phyloP scores from a whole-genome alignment of 2,329 filamentous ascomycete species.

The Fusarium denticulatum region DNA sequence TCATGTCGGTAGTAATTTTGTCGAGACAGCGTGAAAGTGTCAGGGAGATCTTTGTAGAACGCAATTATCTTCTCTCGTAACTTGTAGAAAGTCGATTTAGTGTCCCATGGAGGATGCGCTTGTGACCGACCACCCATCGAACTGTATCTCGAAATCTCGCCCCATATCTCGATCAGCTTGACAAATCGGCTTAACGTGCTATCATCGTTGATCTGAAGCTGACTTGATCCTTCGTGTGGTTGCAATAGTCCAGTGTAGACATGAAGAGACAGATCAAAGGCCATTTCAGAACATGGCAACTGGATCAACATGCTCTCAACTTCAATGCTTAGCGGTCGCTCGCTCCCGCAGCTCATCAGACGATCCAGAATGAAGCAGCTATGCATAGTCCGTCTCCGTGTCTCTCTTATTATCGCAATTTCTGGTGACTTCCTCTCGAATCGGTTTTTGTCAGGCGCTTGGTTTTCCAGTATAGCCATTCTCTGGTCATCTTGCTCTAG shows the following conservation, averaged over 20 bases:
- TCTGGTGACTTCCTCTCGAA: background rate
- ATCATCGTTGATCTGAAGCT: slow-evolving; percentile 50
- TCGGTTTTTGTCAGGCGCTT: background rate
- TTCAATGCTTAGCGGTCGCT: slow-evolving; percentile 67
- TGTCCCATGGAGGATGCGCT: slow-evolving; percentile 68
- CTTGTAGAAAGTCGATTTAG: slow-evolving; percentile 62
- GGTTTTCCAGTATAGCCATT: background rate
- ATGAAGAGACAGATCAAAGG: slow-evolving; percentile 70
- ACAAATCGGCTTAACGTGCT: slow-evolving; percentile 64
- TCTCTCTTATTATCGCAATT: slow-evolving; percentile 38
- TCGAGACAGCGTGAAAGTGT: slow-evolving; percentile 65
- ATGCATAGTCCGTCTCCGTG: slow-evolving; percentile 76
- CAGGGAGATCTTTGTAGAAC: slow-evolving; percentile 57
- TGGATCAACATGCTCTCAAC: slow-evolving; percentile 49
- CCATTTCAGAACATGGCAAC: slow-evolving; percentile 37
- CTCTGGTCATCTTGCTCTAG: slow-evolving; percentile 11
- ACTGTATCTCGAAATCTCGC: slow-evolving; percentile 66
- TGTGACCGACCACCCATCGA: slow-evolving; percentile 62
- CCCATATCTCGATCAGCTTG: slow-evolving; percentile 67
- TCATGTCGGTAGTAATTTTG: slow-evolving; percentile 20
- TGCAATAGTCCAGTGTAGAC: slow-evolving; percentile 62
- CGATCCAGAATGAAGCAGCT: slow-evolving; percentile 79
- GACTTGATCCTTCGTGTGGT: slow-evolving; percentile 12
- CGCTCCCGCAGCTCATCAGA: slow-evolving; percentile 72
- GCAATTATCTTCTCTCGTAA: slow-evolving; percentile 60